Percentiles rank a stretch among this genome's conserved stretches.
Conservation (phyloP, 179 eudicot species). For the Amaranthus tricolor region DNA sequence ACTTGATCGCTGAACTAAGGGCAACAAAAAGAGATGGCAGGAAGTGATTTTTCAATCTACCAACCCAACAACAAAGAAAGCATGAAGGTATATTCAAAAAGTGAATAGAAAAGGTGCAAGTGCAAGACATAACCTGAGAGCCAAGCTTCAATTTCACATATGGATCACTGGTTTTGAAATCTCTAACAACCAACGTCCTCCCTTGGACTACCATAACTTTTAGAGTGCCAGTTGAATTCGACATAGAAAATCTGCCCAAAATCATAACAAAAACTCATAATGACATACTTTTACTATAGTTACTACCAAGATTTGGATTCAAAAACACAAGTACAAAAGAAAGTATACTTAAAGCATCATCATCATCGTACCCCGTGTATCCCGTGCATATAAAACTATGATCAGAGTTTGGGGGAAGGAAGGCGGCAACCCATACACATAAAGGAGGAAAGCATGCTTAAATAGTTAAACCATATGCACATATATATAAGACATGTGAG, state of each 20-base stretch:
- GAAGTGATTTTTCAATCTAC: too few species aligned
- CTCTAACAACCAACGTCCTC: constrained; percentile 60
- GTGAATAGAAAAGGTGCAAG: too few species aligned
- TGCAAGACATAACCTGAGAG: constrained; percentile 40
- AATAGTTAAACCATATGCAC: too few species aligned
- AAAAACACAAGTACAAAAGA: not conserved
- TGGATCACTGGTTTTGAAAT: constrained; percentile 78
- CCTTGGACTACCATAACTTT: constrained; percentile 64
- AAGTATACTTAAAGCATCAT: not conserved
- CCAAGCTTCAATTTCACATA: constrained; percentile 66
- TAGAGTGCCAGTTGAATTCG: constrained; percentile 30
- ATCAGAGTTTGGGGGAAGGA: too few species aligned
- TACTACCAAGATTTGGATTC: not conserved
- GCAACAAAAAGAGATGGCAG: too few species aligned
- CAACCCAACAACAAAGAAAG: too few species aligned
- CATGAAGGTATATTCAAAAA: not conserved
- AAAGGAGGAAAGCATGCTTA: too few species aligned
- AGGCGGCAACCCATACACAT: too few species aligned
- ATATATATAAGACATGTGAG: too few species aligned
- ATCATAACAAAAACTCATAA: not conserved
- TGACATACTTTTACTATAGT: not conserved
- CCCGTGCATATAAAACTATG: too few species aligned
- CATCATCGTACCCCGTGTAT: not conserved
- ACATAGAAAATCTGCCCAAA: constrained; percentile 25
- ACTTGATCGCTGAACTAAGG: too few species aligned